phyloP scores from a whole-genome alignment of 2,329 filamentous ascomycete species.

The Mycosphaerella arachidis region DNA sequence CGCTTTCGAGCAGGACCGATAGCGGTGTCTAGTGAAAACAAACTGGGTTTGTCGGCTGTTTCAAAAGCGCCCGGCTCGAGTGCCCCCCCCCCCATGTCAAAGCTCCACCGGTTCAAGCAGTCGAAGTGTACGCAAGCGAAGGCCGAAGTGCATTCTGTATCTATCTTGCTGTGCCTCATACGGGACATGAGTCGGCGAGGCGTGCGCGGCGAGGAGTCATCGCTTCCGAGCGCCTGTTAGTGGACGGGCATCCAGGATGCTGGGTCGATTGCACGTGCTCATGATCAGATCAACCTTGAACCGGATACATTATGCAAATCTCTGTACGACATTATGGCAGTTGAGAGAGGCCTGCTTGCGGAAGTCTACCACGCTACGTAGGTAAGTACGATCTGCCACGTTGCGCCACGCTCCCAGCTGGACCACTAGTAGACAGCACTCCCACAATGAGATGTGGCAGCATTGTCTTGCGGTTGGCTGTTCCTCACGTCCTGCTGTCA shows the following conservation, averaged over 20 bases:
- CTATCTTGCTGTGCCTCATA: background rate
- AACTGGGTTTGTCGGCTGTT: background rate
- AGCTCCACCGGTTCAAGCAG: constrained; percentile 1
- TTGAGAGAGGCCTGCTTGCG: background rate
- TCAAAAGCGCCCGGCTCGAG: constrained; percentile 1
- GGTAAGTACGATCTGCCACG: background rate
- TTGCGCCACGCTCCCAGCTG: background rate
- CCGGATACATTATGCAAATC: background rate
- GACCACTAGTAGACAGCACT: background rate
- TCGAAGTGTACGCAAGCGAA: background rate
- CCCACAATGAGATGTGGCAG: background rate
- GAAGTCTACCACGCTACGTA: background rate
- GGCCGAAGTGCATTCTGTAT: background rate
- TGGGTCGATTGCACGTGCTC: constrained; percentile 1
- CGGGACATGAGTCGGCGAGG: background rate
- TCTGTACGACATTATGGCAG: background rate
- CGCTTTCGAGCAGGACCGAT: background rate
- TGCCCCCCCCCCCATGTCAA: background rate
- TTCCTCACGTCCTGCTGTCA: background rate
- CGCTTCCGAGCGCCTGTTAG: constrained; percentile 2
- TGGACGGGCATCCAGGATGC: background rate
- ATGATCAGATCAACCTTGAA: too few species aligned
- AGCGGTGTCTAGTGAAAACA: background rate
- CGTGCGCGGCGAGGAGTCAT: background rate
- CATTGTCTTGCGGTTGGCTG: background rate